Evolutionary conservation across 139 green algal genomes (phyloP).

Genomic region (Volvox africanus): DNA sequence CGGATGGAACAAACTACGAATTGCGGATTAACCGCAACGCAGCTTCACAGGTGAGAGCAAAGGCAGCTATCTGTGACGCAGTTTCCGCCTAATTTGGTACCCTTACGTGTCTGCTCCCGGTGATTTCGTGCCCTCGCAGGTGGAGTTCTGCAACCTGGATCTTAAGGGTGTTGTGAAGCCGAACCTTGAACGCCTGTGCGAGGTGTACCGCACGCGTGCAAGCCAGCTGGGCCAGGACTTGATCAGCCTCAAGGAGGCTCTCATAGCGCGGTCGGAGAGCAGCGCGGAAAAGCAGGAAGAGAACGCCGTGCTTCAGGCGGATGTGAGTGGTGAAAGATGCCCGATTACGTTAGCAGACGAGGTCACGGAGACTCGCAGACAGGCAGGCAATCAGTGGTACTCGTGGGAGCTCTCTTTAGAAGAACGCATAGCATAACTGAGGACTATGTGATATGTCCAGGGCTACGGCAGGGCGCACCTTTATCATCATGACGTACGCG

Average conservation of each 20-base stretch:
- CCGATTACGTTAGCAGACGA: no score
- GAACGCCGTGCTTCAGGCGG: constrained; percentile 58
- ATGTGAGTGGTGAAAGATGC: constrained; percentile 46
- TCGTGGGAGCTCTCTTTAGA: no score
- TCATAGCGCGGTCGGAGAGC: constrained; percentile 59
- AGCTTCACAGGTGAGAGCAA: neutral
- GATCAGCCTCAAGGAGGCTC: constrained; percentile 73
- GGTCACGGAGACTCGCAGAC: no score
- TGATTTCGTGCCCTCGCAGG: neutral
- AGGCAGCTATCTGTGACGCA: neutral
- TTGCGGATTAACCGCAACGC: constrained; percentile 73
- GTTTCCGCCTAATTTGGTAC: neutral
- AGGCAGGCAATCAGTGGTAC: no score
- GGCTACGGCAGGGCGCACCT: no score
- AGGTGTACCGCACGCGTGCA: constrained; percentile 69
- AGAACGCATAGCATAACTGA: no score
- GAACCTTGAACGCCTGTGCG: constrained; percentile 74
- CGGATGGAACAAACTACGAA: constrained; percentile 84
- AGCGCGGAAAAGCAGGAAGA: constrained; percentile 79
- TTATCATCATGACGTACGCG: no score
- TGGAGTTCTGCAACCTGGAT: constrained; percentile 82
- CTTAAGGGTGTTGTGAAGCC: constrained; percentile 84
- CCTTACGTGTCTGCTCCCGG: neutral
- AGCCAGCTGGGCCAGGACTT: constrained; percentile 77
- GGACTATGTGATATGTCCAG: no score